These are phyloP conservation scores for Limonium bicolor DNA, from an alignment of 148 eudicot species.

Conservation along the genomic window DNA sequence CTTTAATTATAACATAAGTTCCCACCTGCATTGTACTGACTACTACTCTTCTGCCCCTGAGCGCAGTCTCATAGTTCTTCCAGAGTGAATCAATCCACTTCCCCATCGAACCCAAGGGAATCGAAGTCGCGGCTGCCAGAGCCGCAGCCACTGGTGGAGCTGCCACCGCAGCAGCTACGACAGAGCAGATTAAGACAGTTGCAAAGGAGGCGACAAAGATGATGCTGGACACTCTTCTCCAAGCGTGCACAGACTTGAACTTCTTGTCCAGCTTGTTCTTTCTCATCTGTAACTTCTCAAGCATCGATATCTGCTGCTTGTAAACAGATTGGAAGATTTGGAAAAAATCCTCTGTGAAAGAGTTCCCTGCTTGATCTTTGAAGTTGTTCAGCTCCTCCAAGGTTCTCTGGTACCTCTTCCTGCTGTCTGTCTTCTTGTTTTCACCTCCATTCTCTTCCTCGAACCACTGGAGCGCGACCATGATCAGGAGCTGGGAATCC, in stretches of 20 bases:
- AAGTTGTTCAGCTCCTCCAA: constrained; percentile 61
- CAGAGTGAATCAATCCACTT: constrained; percentile 76
- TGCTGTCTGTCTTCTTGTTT: constrained; percentile 5
- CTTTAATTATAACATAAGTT: constrained; percentile 64
- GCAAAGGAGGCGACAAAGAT: constrained; percentile 83
- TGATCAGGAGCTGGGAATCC: constrained; percentile 59
- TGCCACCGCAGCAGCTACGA: constrained; percentile 80
- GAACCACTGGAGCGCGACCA: constrained; percentile 68
- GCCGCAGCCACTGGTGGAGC: constrained; percentile 85
- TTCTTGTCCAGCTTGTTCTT: constrained; percentile 84
- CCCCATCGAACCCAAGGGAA: constrained; percentile 86
- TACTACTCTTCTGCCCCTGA: constrained; percentile 74
- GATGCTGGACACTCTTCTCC: constrained; percentile 72
- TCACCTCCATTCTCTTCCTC: constrained; percentile 47
- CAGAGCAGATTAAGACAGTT: constrained; percentile 78
- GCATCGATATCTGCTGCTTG: constrained; percentile 54
- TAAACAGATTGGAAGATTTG: constrained; percentile 66
- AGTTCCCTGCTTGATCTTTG: constrained; percentile 55
- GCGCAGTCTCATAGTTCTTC: constrained; percentile 65
- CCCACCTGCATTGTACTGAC: constrained; percentile 85
- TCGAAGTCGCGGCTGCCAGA: constrained; percentile 57
- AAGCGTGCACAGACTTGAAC: constrained; percentile 49
- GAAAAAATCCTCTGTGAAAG: constrained; percentile 73
- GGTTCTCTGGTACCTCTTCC: constrained; percentile 37
- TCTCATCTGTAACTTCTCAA: constrained; percentile 50